Evolutionary conservation across 768 basidiomycete species (phyloP).

Genomic region (Boletus rubescentipes): DNA sequence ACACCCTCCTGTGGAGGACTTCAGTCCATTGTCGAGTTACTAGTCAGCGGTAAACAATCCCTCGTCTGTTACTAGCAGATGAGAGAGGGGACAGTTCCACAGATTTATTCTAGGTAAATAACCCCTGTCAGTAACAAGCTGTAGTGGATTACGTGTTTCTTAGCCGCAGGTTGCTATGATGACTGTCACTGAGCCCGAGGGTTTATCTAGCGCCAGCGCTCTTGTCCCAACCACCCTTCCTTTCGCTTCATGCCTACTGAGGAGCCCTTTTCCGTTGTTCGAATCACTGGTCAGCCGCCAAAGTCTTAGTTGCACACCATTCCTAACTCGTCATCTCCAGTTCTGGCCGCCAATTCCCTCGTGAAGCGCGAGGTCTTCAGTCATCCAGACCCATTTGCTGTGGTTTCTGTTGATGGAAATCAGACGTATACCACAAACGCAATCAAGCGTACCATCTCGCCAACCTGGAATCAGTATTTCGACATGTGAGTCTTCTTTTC

Average conservation of each 20-base stretch:
- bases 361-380: conserved; percentile 76
- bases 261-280: conserved; percentile 12
- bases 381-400: conserved; percentile 86
- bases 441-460: conserved; percentile 64
- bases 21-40: too few species aligned
- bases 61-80: too few species aligned
- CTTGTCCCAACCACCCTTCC: background rate
- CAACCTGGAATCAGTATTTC: conserved; percentile 84
- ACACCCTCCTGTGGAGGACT: too few species aligned
- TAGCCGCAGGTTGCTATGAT: conserved; percentile 6
- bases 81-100: too few species aligned
- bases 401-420: conserved; percentile 82
- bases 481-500: conserved; percentile 61
- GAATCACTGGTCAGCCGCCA: conserved; percentile 25
- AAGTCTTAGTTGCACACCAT: background rate
- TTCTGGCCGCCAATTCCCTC: conserved; percentile 73
- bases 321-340: conserved; percentile 37
- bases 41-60: too few species aligned
- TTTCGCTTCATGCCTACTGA: conserved; percentile 21
- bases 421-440: conserved; percentile 78
- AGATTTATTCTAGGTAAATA: background rate
- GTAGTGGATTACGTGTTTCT: background rate
- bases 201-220: background rate
- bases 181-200: conserved; percentile 1
- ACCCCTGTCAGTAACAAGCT: background rate